phyloP scores from a whole-genome alignment of 2,329 filamentous ascomycete species.

The Botryotinia narcissicola region DNA sequence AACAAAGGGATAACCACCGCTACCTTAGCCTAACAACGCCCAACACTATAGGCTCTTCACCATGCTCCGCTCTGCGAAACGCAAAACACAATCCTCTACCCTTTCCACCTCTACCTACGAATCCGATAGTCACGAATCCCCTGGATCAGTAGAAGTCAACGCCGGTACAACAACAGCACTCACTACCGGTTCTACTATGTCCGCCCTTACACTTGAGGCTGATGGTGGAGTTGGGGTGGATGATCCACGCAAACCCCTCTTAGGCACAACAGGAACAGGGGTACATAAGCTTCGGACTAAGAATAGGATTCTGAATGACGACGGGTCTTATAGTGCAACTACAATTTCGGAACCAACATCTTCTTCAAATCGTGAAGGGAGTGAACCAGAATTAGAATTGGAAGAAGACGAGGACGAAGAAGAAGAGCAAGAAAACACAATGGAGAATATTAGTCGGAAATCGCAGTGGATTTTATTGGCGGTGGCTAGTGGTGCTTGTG shows the following conservation, averaged over 20 bases:
- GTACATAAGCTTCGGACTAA: background rate
- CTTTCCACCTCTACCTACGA: background rate
- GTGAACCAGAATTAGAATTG: constrained; percentile 15
- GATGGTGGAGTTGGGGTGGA: constrained; percentile 16
- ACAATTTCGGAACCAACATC: background rate
- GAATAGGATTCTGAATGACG: constrained; percentile 3
- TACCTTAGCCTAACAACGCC: background rate
- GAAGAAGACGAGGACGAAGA: background rate
- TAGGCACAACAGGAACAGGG: constrained; percentile 18
- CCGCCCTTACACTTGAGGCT: background rate
- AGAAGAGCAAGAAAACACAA: constrained; percentile 22
- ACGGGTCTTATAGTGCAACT: background rate
- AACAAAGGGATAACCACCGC: constrained; percentile 5
- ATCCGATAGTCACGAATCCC: background rate
- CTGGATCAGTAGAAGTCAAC: background rate
- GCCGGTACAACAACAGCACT: background rate
- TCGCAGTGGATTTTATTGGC: constrained; percentile 66
- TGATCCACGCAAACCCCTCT: constrained; percentile 24
- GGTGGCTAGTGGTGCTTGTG: constrained; percentile 71
- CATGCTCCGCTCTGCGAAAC: constrained; percentile 18
- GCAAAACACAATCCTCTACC: constrained; percentile 2
- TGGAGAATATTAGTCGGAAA: constrained; percentile 41
- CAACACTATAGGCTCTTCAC: constrained; percentile 2
- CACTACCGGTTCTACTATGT: constrained; percentile 7
- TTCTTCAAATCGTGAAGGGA: constrained; percentile 1